Evolutionary conservation across 108 stramenopile species (phyloP).

Genomic region (Mediolabrus comicus): DNA sequence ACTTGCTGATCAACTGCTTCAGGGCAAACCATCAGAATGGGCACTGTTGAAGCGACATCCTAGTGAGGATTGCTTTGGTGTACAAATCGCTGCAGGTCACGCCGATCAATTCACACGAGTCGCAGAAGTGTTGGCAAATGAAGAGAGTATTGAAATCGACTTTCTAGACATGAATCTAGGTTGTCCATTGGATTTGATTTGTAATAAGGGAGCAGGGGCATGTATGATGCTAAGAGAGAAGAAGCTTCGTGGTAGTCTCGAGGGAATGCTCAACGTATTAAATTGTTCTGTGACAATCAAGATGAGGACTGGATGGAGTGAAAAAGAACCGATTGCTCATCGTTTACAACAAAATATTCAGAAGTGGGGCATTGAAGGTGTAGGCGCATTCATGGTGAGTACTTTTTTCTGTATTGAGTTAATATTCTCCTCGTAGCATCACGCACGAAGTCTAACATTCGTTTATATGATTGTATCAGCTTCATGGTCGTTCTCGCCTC

Average conservation of each 20-base stretch:
- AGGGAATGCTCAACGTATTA: constrained; percentile 71
- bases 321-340: constrained; percentile 89
- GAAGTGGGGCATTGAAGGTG: constrained; percentile 66
- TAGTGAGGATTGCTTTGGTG: constrained; percentile 94
- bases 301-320: constrained; percentile 97
- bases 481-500: constrained; percentile 93
- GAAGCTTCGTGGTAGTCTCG: constrained; percentile 74
- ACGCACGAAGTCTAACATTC: not conserved
- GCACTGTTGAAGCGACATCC: constrained; percentile 92
- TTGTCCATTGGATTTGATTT: constrained; percentile 97
- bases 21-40: constrained; percentile 92
- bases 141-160: constrained; percentile 73
- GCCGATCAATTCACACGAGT: constrained; percentile 86
- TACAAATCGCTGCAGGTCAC: constrained; percentile 92
- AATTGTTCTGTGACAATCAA: constrained; percentile 93
- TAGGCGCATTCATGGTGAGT: constrained; percentile 78
- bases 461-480: constrained; percentile 21
- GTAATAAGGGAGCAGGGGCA: constrained; percentile 91
- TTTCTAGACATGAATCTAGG: constrained; percentile 98
- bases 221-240: constrained; percentile 83
- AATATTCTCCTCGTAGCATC: too few species aligned
- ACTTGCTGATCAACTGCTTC: constrained; percentile 74
- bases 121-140: constrained; percentile 69
- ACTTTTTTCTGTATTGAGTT: too few species aligned
- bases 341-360: constrained; percentile 80